Evolutionary conservation across 768 basidiomycete species (phyloP).

Genomic region (Clitopilus passeckerianus): DNA sequence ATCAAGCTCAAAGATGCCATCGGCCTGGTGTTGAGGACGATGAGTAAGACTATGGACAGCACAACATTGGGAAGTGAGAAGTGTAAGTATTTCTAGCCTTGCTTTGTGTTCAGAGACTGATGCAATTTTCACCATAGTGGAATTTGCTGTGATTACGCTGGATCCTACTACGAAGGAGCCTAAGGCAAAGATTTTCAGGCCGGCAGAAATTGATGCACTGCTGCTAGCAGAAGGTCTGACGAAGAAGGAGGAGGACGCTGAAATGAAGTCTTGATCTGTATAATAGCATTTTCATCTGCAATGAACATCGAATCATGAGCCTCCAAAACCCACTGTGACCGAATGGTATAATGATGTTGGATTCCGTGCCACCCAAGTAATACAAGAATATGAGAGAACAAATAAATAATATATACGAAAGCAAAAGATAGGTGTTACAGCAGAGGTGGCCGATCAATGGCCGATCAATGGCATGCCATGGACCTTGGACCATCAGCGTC

Average conservation of each 20-base stretch:
- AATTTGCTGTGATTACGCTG: slow-evolving; percentile 91
- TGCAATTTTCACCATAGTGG: slow-evolving; percentile 51
- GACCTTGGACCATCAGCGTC: slow-evolving; percentile 16
- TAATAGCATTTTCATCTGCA: slow-evolving; percentile 17
- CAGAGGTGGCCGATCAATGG: background rate
- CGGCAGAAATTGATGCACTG: slow-evolving; percentile 83
- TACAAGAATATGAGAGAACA: background rate
- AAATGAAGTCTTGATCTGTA: slow-evolving; percentile 58
- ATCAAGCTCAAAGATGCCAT: slow-evolving; percentile 89
- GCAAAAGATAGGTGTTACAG: background rate
- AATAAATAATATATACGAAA: background rate
- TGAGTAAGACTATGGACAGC: slow-evolving; percentile 99
- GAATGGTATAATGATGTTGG: background rate
- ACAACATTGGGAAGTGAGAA: slow-evolving; percentile 96
- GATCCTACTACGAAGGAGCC: slow-evolving; percentile 75
- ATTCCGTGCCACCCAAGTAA: background rate
- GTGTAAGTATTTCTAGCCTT: slow-evolving; percentile 44
- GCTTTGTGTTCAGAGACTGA: slow-evolving; percentile 4
- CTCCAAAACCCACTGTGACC: background rate
- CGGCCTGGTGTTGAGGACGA: slow-evolving; percentile 84
- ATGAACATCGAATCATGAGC: slow-evolving; percentile 4
- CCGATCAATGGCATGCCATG: slow-evolving; percentile 28
- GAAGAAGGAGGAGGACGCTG: slow-evolving; percentile 82
- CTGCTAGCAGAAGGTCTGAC: slow-evolving; percentile 74
- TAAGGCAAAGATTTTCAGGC: slow-evolving; percentile 87